phyloP scores from a whole-genome alignment of 441 rosid genomes.

The Kokia cookei region DNA sequence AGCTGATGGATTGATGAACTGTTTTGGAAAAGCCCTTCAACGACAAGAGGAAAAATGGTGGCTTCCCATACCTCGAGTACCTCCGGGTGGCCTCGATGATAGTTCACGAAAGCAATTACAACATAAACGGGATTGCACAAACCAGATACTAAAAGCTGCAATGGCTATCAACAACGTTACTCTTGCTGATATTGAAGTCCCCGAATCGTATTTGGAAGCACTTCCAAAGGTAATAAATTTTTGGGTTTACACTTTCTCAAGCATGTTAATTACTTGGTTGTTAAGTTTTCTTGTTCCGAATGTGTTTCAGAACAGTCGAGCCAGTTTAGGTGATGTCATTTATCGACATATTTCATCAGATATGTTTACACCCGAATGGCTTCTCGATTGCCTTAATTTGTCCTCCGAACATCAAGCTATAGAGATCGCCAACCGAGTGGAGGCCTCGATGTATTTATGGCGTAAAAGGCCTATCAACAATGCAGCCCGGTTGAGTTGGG shows the following conservation, averaged over 20 bases:
- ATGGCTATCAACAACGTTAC: slow-evolving; percentile 91
- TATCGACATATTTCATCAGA: slow-evolving; percentile 81
- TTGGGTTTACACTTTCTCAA: not conserved
- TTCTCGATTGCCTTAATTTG: slow-evolving; percentile 87
- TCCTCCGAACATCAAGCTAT: slow-evolving; percentile 94
- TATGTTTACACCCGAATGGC: slow-evolving; percentile 80
- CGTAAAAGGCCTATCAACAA: slow-evolving; percentile 47
- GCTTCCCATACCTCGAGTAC: slow-evolving; percentile 92
- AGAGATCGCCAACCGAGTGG: slow-evolving; percentile 88
- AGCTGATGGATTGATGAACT: slow-evolving; percentile 70
- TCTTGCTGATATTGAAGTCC: slow-evolving; percentile 86
- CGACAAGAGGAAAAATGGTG: slow-evolving; percentile 99
- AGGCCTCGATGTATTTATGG: slow-evolving; percentile 77
- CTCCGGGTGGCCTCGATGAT: slow-evolving; percentile 75
- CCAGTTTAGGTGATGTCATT: slow-evolving; percentile 78
- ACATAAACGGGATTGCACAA: slow-evolving; percentile 88
- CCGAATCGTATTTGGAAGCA: slow-evolving; percentile 72
- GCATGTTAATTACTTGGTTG: not conserved
- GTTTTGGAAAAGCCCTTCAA: slow-evolving; percentile 67
- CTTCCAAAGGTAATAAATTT: slow-evolving; percentile 74
- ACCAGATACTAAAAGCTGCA: slow-evolving; percentile 93
- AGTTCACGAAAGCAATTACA: slow-evolving; percentile 76
- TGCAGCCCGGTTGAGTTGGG: slow-evolving; percentile 77
- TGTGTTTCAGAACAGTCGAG: slow-evolving; percentile 77
- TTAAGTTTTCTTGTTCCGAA: not conserved